These are phyloP conservation scores for Linum trigynum DNA, from an alignment of 345 rosid genomes.

Conservation along the genomic window DNA sequence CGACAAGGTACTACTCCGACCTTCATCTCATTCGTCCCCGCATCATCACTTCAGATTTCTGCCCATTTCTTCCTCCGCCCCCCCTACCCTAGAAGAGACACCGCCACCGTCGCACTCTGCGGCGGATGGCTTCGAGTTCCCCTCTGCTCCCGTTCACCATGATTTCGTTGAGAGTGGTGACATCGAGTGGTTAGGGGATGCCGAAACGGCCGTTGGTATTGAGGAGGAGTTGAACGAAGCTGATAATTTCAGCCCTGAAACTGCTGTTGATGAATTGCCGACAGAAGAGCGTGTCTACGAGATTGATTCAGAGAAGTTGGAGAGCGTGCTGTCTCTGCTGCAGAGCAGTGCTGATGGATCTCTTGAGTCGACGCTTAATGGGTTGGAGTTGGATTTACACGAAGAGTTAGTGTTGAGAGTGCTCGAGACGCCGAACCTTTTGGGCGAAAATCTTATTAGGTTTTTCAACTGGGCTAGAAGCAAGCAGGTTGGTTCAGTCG, in stretches of 20 bases:
- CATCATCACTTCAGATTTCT: conserved; percentile 25
- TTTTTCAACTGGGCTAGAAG: conserved; percentile 53
- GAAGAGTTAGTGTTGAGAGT: conserved; percentile 46
- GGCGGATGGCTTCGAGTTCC: conserved; percentile 12
- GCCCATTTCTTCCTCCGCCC: conserved; percentile 19
- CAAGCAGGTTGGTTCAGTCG: conserved; percentile 20
- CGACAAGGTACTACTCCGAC: conserved; percentile 19
- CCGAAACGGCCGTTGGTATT: neutral
- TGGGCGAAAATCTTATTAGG: conserved; percentile 47
- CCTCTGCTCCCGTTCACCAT: conserved; percentile 14
- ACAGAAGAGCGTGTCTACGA: conserved; percentile 21
- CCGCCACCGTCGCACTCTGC: conserved; percentile 15
- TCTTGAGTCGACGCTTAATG: conserved; percentile 43
- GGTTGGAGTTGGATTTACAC: conserved; percentile 29
- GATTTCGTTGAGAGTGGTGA: neutral
- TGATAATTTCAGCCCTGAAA: neutral
- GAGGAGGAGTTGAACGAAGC: neutral
- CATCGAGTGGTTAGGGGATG: neutral
- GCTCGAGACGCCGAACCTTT: conserved; percentile 40
- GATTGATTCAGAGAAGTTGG: conserved; percentile 42
- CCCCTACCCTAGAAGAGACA: conserved; percentile 16
- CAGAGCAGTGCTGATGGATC: conserved; percentile 53
- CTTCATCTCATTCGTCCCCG: conserved; percentile 16
- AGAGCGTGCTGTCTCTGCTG: conserved; percentile 50
- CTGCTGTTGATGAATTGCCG: neutral